Base-by-base conservation (phyloP, 2,329 filamentous ascomycete genomes). In the Diaporthe citrichinensis region DNA sequence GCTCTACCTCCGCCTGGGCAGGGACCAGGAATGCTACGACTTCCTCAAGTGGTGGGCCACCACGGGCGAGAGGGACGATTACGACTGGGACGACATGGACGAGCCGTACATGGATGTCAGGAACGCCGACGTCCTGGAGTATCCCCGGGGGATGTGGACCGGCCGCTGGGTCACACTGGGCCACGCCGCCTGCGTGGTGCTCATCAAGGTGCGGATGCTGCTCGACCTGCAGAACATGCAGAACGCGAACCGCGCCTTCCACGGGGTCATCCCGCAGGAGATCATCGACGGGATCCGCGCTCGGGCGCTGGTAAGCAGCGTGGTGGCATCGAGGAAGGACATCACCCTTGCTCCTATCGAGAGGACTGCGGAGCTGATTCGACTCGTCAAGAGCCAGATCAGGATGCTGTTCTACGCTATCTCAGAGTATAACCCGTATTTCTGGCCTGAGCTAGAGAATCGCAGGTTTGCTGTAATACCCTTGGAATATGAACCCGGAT, bases 41-140 rank as follows among this genome's bases (percentile, higher is more conserved):
- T 88, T 88, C 73, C 46, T 88, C 78, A 89, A 87, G 79, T 88
- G 85, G 87, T 89, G 82, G 81, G 79, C 76, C 7, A 81, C 79
- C 0, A 34, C 1, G 20, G 31, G 9, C 4, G 5, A 23, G 53
- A 8, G 25, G 12, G 7, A 1, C 3, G 25, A n/a, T 55, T 86
- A 86, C 72, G 81, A 86, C 65, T 85, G 79, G 83, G 78, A 77
- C 10, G 79, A 87, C 72, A 79, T 76, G 25, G 76, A 76, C 1
- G 62, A 80, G 23, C 83, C 84, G 17, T 76, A 75, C 31, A 81
- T 87, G 4, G 78, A 87, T 73, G 71, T 85, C 57, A 83, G 81
- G 36, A 78, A 80, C 14, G 86, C 84, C 14, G 82, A 89, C 77
- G 81, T 81, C 0, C 81, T 90, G 25, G 88, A 89, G 78, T 9